A percentile compares a stretch with the other conserved stretches of the same genome.
Evolutionary conservation across 257 asterid species (phyloP).

Genomic region (Mitragyna speciosa): DNA sequence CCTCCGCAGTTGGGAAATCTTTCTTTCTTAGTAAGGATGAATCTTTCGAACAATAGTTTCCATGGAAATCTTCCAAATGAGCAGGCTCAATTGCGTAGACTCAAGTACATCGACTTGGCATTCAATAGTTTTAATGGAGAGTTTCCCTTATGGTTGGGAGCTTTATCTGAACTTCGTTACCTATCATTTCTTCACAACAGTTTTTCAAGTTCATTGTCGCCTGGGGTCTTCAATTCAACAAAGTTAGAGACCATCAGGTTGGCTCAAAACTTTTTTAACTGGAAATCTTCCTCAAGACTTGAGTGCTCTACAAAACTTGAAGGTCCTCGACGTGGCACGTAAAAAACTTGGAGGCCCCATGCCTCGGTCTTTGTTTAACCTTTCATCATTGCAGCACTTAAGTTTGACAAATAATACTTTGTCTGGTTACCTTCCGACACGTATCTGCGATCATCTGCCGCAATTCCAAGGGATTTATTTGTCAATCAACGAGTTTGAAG

Average conservation of each 20-base stretch:
- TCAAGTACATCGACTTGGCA: conserved; percentile 6
- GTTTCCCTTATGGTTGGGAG: conserved; percentile 24
- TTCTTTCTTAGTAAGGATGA: conserved; percentile 21
- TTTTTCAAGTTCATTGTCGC: conserved; percentile 6
- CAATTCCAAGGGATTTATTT: too few species aligned
- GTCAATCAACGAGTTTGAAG: too few species aligned
- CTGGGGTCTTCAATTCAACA: not conserved
- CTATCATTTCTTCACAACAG: not conserved
- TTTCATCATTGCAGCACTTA: too few species aligned
- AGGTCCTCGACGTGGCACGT: too few species aligned
- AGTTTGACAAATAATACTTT: too few species aligned
- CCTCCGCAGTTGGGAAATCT: conserved; percentile 17
- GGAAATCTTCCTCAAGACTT: too few species aligned
- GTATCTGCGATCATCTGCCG: too few species aligned
- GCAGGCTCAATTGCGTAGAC: conserved; percentile 2
- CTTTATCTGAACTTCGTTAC: conserved; percentile 5
- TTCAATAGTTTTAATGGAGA: conserved; percentile 21
- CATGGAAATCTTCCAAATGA: conserved; percentile 15
- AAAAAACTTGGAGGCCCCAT: not conserved
- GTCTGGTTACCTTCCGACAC: too few species aligned
- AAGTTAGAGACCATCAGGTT: not conserved
- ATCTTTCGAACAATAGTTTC: conserved; percentile 24
- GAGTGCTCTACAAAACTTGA: too few species aligned
- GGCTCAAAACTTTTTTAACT: not conserved
- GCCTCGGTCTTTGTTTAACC: not conserved